Base-by-base conservation (phyloP, 805 yeast genomes). In the Lipomyces sp. region DNA sequence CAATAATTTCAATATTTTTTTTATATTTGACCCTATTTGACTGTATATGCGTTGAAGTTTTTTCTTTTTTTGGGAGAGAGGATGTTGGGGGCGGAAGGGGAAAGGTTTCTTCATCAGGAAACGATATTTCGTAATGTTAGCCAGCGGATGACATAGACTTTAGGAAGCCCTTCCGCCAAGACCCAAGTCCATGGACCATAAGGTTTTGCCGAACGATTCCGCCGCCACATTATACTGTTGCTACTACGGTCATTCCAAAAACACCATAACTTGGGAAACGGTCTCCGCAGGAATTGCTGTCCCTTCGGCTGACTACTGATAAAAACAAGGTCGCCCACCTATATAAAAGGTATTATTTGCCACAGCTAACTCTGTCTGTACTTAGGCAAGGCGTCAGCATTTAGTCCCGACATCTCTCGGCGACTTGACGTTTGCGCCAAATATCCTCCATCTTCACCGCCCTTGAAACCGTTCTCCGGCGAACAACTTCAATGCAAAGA, bases 241-340 rank as follows among this genome's bases (percentile, higher is more conserved):
- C n/a, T n/a, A n/a, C n/a, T n/a, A n/a, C 53, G 53, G 24, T 48
- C 53, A 48, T 48, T n/a, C 24, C n/a, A 48, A 48, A 48, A 13
- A 24, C 6, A 24, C 53, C 53, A 15, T 48, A 48, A 5, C 53
- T 48, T 48, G 53, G 53, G 53, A 48, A 48, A 48, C 53, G 53
- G 53, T 48, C 53, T 48, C 53, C 53, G n/a, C 53, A 48, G 53
- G 53, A 29, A 11, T 48, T 48, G 53, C 53, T 48, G 53, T 48
- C 53, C 53, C 53, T 48, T 48, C 24, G 53, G 53, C 53, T 48
- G 53, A 48, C 53, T 2, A 29, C 53, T 48, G 53, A 48, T 48
- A 48, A 48, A 48, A 48, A 48, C 13, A 48, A 48, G 53, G 53
- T 48, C 53, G 53, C 24, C 53, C 53, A 48, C 30, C 53, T 48